Percentiles rank a stretch among this genome's conserved stretches.
These are phyloP conservation scores for Aschersonia sp. DNA, from an alignment of 2,329 filamentous ascomycete species.

Conservation along the genomic window DNA sequence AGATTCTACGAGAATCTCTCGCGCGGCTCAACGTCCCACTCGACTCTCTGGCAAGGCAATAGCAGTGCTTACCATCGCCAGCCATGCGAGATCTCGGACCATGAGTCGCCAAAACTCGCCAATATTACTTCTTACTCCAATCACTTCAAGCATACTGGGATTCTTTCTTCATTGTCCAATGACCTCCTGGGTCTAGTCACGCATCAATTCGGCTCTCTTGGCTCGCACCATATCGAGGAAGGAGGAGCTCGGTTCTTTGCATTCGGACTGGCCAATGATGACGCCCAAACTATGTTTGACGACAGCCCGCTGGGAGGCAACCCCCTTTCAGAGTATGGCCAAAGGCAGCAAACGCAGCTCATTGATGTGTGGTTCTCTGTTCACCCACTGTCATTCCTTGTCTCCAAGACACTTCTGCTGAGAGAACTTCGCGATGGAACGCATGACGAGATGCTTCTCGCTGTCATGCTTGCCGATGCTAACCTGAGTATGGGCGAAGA, in stretches of 20 bases:
- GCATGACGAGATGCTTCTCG: not conserved
- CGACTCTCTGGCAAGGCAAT: conserved; percentile 1
- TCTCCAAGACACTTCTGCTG: conserved; percentile 25
- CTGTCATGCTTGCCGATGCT: conserved; percentile 18
- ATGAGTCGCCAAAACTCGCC: conserved; percentile 5
- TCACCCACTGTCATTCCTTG: conserved; percentile 23
- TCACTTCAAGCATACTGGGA: conserved; percentile 9
- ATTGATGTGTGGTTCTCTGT: conserved; percentile 26
- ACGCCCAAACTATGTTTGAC: conserved; percentile 17
- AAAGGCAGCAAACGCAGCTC: conserved; percentile 18
- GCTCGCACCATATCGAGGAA: conserved; percentile 13
- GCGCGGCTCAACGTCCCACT: conserved; percentile 5
- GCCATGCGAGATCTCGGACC: not conserved
- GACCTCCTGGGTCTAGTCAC: conserved; percentile 13
- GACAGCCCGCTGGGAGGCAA: conserved; percentile 7
- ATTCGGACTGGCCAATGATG: conserved; percentile 13
- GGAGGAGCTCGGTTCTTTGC: conserved; percentile 13
- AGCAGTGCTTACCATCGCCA: not conserved
- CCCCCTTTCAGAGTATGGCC: conserved; percentile 15
- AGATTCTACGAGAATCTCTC: conserved; percentile 15
- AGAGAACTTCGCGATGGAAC: conserved; percentile 18
- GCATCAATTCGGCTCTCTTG: conserved; percentile 15
- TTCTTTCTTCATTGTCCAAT: conserved; percentile 14
- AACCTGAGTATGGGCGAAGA: conserved; percentile 17
- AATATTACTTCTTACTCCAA: conserved; percentile 4